Base-by-base conservation (phyloP, 1,284 basidiomycete species). In the Abortiporus biennis region DNA sequence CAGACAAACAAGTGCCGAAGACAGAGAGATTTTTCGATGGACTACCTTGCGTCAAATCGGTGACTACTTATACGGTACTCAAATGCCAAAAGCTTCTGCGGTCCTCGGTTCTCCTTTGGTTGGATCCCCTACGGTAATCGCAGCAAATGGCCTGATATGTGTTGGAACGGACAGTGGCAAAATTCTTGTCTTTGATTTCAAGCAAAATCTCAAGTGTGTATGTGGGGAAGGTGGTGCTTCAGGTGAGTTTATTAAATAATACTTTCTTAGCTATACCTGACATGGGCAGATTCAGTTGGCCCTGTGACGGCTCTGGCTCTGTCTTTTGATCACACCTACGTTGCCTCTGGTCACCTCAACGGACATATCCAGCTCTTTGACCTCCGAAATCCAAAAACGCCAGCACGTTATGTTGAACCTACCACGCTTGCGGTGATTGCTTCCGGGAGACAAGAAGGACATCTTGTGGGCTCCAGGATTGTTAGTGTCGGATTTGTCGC, bases 311-410 rank as follows among this genome's bases (percentile, higher is more conserved):
- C 93, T 1, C 65, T 99, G 3, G 84, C 92, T 2, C 69, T 99
- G 38, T 97, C 94, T 3, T 83, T 90, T 50, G 96, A 99, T 57
- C 90, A 93, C 54, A 95, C 94, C 0, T 98, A 83, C 60, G 69
- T 98, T 37, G 95, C 87, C 0, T 85, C 88, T 1, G 96, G 96
- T 1, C 92, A 98, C 61, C 72, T 80, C 0, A 78, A 75, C 2
- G 96, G 96, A 1, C 76, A 91, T 53, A 82, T 99, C 32, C 85
- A 88, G 53, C 71, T 99, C 0, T 99, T 87, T 59, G 86, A 97
- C 50, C 61, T 98, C 38, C 74, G 80, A 38, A 72, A 75, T 24
- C 86, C 92, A 9, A 67, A 78, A 54, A 66, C 63, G 33, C 75
- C 84, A 20, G 78, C 74, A 6, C 80, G 92, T 1, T 71, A 76